Evolutionary conservation across 2,329 filamentous ascomycete species (phyloP), one percentile per base, ranked within the genome.

Genomic region (Pestalotiopsis sp.): DNA sequence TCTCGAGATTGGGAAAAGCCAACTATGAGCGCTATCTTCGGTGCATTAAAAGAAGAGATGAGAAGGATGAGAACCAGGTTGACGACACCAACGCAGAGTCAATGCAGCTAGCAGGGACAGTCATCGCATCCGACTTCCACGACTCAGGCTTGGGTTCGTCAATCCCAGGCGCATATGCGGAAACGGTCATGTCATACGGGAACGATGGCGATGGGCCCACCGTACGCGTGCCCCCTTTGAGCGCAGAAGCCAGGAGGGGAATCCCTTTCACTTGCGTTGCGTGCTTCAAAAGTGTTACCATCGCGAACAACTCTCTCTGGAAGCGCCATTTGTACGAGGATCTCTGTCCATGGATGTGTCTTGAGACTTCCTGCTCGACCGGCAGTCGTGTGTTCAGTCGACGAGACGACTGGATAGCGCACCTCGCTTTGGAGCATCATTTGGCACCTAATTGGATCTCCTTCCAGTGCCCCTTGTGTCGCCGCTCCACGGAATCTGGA

Each of bases 161-260:
- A 7, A 1, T 52, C 0, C 61, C 61, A 25, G 25, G 17, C n/a
- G 12, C 38, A 2, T 64, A 64, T 27, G 61, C 61, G 39, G 61
- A 64, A 23, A 64, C 61, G 20, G 4, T 64, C 20, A 64, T 64
- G 61, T n/a, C n/a, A n/a, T n/a, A n/a, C n/a, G n/a, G n/a, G n/a
- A n/a, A n/a, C n/a, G n/a, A n/a, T n/a, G n/a, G n/a, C n/a, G n/a
- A n/a, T n/a, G n/a, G n/a, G n/a, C n/a, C n/a, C n/a, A n/a, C n/a
- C n/a, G n/a, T 49, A 13, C 61, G 61, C 14, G 39, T 64, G 17
- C 61, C 61, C 14, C 38, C 61, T 25, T 17, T 64, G 41, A 31
- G 27, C 6, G 25, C 12, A 20, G 61, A 64, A n/a, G 61, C n/a
- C 20, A 64, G 36, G 39, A 64, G 14, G 61, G 61, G 6, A 25